Percentiles rank a stretch among this genome's conserved stretches.
These are phyloP conservation scores for Mucor saturninus DNA, from an alignment of 371 early-diverging fungal genomes.

Conservation along the genomic window DNA sequence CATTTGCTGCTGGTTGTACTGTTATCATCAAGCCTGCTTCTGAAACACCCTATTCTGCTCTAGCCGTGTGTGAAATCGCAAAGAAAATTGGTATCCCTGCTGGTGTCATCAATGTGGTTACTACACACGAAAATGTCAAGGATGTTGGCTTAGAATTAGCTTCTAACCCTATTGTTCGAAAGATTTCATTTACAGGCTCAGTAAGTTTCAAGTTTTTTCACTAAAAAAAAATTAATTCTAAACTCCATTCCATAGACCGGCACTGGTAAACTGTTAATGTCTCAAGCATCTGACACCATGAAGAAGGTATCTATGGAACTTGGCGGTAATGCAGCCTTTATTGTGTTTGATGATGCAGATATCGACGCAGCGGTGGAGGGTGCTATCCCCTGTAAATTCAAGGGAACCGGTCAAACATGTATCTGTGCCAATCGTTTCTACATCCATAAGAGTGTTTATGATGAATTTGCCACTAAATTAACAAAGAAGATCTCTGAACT, in stretches of 20 bases:
- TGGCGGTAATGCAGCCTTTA: constrained; percentile 90
- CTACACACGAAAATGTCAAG: constrained; percentile 62
- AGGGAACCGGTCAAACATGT: constrained; percentile 87
- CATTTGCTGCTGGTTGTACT: constrained; percentile 80
- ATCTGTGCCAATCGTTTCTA: constrained; percentile 87
- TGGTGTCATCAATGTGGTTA: constrained; percentile 84
- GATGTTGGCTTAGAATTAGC: constrained; percentile 74
- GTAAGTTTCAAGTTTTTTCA: constrained; percentile 36
- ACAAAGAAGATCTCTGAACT: constrained; percentile 62
- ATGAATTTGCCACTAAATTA: constrained; percentile 64
- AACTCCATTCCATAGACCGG: constrained; percentile 41
- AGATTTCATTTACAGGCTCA: constrained; percentile 88
- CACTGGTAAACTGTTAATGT: constrained; percentile 75
- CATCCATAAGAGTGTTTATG: constrained; percentile 79
- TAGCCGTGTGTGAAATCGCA: constrained; percentile 79
- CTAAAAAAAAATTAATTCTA: not conserved
- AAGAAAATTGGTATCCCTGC: constrained; percentile 83
- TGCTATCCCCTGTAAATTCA: constrained; percentile 79
- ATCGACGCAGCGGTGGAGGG: constrained; percentile 63
- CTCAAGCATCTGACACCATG: constrained; percentile 73
- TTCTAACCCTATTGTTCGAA: constrained; percentile 68
- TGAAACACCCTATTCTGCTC: constrained; percentile 84
- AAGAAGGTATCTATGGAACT: constrained; percentile 83
- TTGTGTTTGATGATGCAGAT: constrained; percentile 88
- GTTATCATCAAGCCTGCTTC: constrained; percentile 78